These are phyloP conservation scores for Aphanoascus verrucosus DNA, from an alignment of 2,329 filamentous ascomycete genomes.

Conservation along the genomic window DNA sequence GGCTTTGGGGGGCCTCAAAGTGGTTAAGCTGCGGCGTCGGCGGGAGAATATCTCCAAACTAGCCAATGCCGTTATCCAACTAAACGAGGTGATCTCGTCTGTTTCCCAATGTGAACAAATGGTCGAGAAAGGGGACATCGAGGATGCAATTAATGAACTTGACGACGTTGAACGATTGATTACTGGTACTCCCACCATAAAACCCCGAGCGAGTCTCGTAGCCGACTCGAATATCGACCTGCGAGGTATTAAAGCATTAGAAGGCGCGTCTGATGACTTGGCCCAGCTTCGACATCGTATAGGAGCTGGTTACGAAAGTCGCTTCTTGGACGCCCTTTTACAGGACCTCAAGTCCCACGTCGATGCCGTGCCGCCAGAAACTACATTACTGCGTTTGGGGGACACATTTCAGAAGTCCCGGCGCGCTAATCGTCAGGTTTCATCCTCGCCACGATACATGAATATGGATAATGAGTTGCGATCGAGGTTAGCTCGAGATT, in stretches of 20 bases:
- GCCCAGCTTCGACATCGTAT: conserved; percentile 65
- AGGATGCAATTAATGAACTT: conserved; percentile 66
- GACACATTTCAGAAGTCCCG: conserved; percentile 62
- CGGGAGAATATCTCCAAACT: conserved; percentile 77
- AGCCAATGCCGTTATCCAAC: conserved; percentile 69
- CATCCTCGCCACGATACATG: conserved; percentile 68
- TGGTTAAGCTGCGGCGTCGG: conserved; percentile 70
- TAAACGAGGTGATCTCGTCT: conserved; percentile 65
- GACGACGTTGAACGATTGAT: conserved; percentile 71
- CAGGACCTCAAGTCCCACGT: conserved; percentile 72
- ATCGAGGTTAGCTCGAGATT: conserved; percentile 55
- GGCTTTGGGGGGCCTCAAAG: conserved; percentile 70
- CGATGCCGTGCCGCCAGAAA: conserved; percentile 56
- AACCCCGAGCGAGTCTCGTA: conserved; percentile 21
- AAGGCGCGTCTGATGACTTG: conserved; percentile 69
- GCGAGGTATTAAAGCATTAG: conserved; percentile 63
- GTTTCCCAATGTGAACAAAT: conserved; percentile 67
- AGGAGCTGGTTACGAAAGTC: conserved; percentile 73
- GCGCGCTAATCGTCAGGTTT: conserved; percentile 54
- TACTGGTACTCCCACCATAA: conserved; percentile 52
- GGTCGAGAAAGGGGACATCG: conserved; percentile 73
- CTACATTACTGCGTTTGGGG: conserved; percentile 78
- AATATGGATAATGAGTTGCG: conserved; percentile 61
- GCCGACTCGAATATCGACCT: conserved; percentile 52
- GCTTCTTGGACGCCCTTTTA: conserved; percentile 67